phyloP scores from a whole-genome alignment of 2,329 filamentous ascomycete species.

The Thielaviopsis musarum region DNA sequence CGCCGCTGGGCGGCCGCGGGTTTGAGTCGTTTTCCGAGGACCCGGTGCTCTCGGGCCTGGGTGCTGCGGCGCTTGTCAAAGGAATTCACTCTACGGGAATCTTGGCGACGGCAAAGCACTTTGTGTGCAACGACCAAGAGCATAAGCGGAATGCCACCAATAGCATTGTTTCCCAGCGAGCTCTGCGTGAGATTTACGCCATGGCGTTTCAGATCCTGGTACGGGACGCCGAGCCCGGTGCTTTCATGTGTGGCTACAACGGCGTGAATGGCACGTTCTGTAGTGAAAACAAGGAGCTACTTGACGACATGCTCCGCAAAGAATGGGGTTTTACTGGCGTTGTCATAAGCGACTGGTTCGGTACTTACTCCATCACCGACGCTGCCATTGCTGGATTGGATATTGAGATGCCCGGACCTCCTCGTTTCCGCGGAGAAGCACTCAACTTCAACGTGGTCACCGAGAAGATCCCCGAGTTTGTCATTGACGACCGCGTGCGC shows the following conservation, averaged over 20 bases:
- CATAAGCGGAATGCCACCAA: constrained; percentile 39
- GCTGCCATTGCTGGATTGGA: constrained; percentile 35
- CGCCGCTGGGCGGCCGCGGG: constrained; percentile 40
- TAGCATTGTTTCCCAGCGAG: constrained; percentile 36
- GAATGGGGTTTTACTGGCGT: constrained; percentile 43
- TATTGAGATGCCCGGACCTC: constrained; percentile 43
- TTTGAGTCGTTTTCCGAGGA: constrained; percentile 44
- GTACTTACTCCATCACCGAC: constrained; percentile 36
- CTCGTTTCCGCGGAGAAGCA: constrained; percentile 32
- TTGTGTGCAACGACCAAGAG: constrained; percentile 45
- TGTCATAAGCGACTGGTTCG: constrained; percentile 44
- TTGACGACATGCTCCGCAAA: constrained; percentile 33
- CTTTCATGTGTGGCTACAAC: constrained; percentile 44
- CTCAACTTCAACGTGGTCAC: constrained; percentile 35
- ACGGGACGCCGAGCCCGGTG: constrained; percentile 31
- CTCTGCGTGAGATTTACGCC: constrained; percentile 40
- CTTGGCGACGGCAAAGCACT: constrained; percentile 42
- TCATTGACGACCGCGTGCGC: constrained; percentile 40
- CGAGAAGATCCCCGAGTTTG: constrained; percentile 37
- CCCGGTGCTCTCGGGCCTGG: constrained; percentile 37
- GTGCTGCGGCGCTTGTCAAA: constrained; percentile 34
- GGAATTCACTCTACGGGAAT: constrained; percentile 41
- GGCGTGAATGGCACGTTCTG: constrained; percentile 40
- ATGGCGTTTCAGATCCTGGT: constrained; percentile 41
- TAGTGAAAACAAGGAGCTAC: constrained; percentile 34